Evolutionary conservation across 306 rosid genomes (phyloP).

Genomic region (Quercus gilva): DNA sequence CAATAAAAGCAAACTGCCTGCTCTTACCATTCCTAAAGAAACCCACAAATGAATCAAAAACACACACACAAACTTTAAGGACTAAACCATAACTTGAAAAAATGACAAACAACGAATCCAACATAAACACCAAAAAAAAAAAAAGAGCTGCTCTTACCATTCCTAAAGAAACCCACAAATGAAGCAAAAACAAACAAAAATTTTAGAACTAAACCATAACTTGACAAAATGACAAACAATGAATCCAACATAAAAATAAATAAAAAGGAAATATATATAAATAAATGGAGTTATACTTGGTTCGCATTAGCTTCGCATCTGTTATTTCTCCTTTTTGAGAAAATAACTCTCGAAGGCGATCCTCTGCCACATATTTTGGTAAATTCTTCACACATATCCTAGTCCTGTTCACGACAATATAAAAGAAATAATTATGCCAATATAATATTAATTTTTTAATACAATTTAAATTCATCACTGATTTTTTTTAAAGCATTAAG

Average conservation of each 20-base stretch:
- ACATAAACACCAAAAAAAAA: not conserved
- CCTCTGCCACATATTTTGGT: constrained; percentile 58
- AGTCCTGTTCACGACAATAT: constrained; percentile 51
- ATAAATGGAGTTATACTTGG: constrained; percentile 43
- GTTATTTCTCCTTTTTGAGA: constrained; percentile 83
- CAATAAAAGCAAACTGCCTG: constrained; percentile 76
- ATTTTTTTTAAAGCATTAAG: not conserved
- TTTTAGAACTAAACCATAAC: not conserved
- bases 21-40: constrained; percentile 66
- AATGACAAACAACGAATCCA: not conserved
- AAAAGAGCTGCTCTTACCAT: constrained; percentile 56
- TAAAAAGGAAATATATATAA: not conserved
- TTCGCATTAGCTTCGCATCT: constrained; percentile 77
- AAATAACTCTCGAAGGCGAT: constrained; percentile 55
- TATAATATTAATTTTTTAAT: not conserved
- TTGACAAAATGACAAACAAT: not conserved
- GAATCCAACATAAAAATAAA: not conserved
- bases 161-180: constrained; percentile 32
- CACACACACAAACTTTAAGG: not conserved
- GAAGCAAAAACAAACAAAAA: not conserved
- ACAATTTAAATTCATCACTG: not conserved
- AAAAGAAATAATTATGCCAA: not conserved
- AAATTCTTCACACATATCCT: constrained; percentile 83
- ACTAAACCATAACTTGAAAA: not conserved
- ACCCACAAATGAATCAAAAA: not conserved